Conservation (phyloP, 768 basidiomycete genomes). For the Neoboletus brunneissimus region DNA sequence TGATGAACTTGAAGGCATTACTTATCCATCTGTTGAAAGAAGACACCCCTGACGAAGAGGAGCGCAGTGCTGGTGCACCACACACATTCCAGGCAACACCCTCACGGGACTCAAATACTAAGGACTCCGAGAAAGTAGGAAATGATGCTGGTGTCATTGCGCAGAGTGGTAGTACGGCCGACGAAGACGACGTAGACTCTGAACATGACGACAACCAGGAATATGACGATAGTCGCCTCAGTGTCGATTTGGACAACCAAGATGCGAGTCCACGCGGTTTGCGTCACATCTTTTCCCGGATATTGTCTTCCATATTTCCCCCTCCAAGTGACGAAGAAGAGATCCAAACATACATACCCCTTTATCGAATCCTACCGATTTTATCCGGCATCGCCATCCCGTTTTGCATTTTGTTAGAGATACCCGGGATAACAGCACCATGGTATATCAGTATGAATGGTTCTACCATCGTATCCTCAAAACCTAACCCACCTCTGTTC, state of each 20-base stretch:
- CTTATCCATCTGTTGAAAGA: constrained; percentile 4
- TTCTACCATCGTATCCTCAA: constrained; percentile 41
- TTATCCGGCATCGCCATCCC: constrained; percentile 67
- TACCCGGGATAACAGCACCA: constrained; percentile 72
- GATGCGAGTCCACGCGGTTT: neutral
- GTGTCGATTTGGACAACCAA: neutral
- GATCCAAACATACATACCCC: constrained; percentile 42
- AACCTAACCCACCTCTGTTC: constrained; percentile 55
- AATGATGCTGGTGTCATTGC: neutral
- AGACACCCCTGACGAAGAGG: constrained; percentile 20
- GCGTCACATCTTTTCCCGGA: constrained; percentile 3
- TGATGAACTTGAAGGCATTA: constrained; percentile 15
- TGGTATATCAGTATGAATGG: constrained; percentile 64
- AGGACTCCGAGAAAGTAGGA: neutral
- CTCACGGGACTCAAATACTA: neutral
- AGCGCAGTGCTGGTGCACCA: neutral
- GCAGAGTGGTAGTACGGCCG: neutral
- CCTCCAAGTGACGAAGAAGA: constrained; percentile 23
- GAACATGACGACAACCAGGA: constrained; percentile 15
- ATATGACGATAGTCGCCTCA: neutral
- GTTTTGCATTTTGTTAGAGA: constrained; percentile 78
- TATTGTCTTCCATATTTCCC: constrained; percentile 14
- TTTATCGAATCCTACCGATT: constrained; percentile 63
- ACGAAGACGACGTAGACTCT: neutral
- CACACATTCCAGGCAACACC: neutral